These are phyloP conservation scores for Fraxinus velutina DNA, from an alignment of 305 asterid species.

Conservation along the genomic window DNA sequence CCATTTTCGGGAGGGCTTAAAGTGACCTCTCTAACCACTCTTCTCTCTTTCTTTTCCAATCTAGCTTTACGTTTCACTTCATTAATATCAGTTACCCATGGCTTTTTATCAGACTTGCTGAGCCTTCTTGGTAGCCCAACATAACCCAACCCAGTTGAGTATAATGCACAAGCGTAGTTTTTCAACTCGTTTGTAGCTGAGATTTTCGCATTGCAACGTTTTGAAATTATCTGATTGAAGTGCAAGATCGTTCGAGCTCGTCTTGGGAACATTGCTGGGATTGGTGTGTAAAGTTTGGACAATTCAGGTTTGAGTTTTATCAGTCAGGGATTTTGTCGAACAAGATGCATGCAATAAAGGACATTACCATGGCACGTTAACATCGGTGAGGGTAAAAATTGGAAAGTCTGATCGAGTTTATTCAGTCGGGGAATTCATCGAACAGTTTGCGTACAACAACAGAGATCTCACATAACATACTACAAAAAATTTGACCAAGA, in stretches of 20 bases:
- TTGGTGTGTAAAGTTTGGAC: conserved; percentile 1
- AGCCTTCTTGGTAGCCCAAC: conserved; percentile 42
- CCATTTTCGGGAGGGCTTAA: conserved; percentile 65
- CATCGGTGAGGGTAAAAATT: neutral
- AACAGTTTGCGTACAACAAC: neutral
- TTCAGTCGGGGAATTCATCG: neutral
- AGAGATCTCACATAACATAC: neutral
- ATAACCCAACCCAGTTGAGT: conserved; percentile 24
- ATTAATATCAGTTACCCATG: conserved; percentile 56
- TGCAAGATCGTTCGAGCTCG: conserved; percentile 3
- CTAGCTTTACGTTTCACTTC: conserved; percentile 53
- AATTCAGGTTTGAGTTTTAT: conserved; percentile 6
- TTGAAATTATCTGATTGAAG: conserved; percentile 4
- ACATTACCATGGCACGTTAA: neutral
- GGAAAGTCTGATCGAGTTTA: neutral
- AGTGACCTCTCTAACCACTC: conserved; percentile 37
- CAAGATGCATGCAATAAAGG: conserved; percentile 5
- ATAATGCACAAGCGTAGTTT: conserved; percentile 15
- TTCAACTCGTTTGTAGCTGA: conserved; percentile 1
- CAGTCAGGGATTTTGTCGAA: conserved; percentile 30
- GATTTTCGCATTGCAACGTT: neutral
- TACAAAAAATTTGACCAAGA: neutral
- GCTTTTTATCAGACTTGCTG: conserved; percentile 47
- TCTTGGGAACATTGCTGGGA: conserved; percentile 21
- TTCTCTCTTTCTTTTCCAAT: conserved; percentile 38